phyloP scores from a whole-genome alignment of 768 basidiomycete species.

The Sporobolomyces pararoseus region DNA sequence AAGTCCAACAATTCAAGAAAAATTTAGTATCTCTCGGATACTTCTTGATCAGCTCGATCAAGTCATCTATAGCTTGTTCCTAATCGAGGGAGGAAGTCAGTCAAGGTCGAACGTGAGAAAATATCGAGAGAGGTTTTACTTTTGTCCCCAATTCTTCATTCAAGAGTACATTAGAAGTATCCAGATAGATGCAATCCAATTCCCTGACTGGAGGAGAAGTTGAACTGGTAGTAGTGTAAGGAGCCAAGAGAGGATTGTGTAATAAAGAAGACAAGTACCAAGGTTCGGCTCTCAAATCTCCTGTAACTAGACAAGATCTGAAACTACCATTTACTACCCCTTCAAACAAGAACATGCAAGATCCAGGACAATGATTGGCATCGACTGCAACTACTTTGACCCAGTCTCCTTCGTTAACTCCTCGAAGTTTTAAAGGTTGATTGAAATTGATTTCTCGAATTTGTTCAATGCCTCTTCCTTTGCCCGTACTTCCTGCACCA shows the following conservation, averaged over 20 bases:
- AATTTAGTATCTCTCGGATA: conserved; percentile 68
- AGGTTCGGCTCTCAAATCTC: conserved; percentile 84
- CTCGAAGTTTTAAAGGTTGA: conserved; percentile 61
- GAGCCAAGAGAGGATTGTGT: conserved; percentile 67
- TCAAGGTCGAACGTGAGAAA: not conserved
- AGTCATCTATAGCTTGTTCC: conserved; percentile 63
- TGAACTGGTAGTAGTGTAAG: conserved; percentile 53
- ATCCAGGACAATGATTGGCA: conserved; percentile 93
- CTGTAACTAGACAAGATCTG: conserved; percentile 80
- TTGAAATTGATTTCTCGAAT: conserved; percentile 59
- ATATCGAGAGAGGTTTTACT: conserved; percentile 49
- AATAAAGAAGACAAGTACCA: conserved; percentile 67
- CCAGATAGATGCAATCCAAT: conserved; percentile 62
- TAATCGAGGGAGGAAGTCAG: too few species aligned
- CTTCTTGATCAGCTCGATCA: conserved; percentile 65
- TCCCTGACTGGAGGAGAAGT: not conserved
- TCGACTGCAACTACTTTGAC: conserved; percentile 77
- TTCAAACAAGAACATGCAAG: conserved; percentile 76
- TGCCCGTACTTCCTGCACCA: conserved; percentile 77
- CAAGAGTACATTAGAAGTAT: conserved; percentile 67
- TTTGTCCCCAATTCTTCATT: conserved; percentile 60
- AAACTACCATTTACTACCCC: conserved; percentile 69
- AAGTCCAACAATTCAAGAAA: conserved; percentile 91
- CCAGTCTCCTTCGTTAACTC: conserved; percentile 53
- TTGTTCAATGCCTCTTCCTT: conserved; percentile 48